Conservation (phyloP, 2,329 filamentous ascomycete genomes). For the Xylaria hypoxylon region DNA sequence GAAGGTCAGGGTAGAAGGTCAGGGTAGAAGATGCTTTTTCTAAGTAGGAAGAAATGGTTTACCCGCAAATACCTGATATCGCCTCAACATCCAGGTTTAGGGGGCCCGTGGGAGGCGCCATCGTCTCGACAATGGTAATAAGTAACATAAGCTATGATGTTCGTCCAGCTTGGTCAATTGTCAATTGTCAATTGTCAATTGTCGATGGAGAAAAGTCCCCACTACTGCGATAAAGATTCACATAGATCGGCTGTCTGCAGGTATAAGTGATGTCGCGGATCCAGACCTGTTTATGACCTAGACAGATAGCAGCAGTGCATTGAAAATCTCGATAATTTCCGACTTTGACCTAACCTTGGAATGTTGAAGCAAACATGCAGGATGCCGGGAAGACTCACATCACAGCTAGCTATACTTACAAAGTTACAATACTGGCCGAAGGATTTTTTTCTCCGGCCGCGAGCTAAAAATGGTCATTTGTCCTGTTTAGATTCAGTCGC, state of each 20-base stretch:
- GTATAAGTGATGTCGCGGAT: constrained; percentile 8
- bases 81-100: constrained; percentile 86
- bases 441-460: not conserved
- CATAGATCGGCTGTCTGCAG: constrained; percentile 16
- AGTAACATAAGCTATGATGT: not conserved
- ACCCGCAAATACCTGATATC: constrained; percentile 92
- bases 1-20: too few species aligned
- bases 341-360: not conserved
- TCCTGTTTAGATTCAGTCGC: constrained; percentile 18
- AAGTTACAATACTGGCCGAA: not conserved
- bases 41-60: constrained; percentile 33
- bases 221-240: constrained; percentile 7
- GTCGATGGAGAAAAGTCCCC: constrained; percentile 14
- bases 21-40: too few species aligned
- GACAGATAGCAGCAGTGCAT: not conserved
- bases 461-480: constrained; percentile 32
- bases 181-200: constrained; percentile 12
- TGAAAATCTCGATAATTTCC: not conserved
- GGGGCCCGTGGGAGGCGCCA: constrained; percentile 67
- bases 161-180: not conserved
- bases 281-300: not conserved
- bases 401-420: too few species aligned
- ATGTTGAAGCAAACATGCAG: not conserved
- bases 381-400: not conserved
- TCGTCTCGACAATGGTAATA: constrained; percentile 56